Percentiles rank a stretch among this genome's conserved stretches.
Conservation (phyloP, 345 rosid genomes). For the Streptanthus diversifolius region DNA sequence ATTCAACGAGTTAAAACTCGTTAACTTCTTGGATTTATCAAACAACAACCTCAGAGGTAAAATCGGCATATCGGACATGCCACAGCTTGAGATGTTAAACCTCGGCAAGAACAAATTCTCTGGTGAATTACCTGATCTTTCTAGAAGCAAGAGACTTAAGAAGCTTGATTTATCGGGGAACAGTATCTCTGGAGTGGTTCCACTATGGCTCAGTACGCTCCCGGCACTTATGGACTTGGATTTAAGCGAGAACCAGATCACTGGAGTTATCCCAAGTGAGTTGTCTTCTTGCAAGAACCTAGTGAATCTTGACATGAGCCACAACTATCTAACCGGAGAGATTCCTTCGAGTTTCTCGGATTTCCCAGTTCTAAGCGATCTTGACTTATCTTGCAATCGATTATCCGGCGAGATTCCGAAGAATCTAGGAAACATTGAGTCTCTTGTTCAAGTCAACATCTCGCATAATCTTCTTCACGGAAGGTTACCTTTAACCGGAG, state of each 20-base stretch:
- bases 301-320: constrained; percentile 73
- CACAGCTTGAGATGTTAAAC: constrained; percentile 70
- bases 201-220: constrained; percentile 40
- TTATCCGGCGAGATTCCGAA: constrained; percentile 63
- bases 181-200: constrained; percentile 55
- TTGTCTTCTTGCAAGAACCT: constrained; percentile 68
- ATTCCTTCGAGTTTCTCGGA: constrained; percentile 53
- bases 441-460: constrained; percentile 61
- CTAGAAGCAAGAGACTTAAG: constrained; percentile 58
- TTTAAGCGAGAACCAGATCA: constrained; percentile 52
- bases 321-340: constrained; percentile 55
- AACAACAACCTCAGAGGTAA: constrained; percentile 60
- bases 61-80: constrained; percentile 62
- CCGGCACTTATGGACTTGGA: constrained; percentile 57
- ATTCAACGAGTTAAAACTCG: constrained; percentile 52
- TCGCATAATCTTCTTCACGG: constrained; percentile 66
- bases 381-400: constrained; percentile 67
- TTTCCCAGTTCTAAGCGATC: constrained; percentile 63
- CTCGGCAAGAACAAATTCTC: constrained; percentile 57
- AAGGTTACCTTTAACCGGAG: constrained; percentile 64
- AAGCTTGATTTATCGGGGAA: constrained; percentile 65
- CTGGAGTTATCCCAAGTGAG: constrained; percentile 61
- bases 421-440: constrained; percentile 43
- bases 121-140: constrained; percentile 53
- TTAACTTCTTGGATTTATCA: constrained; percentile 79